Evolutionary conservation across 1,284 basidiomycete species (phyloP).

Genomic region (Meira nashicola): DNA sequence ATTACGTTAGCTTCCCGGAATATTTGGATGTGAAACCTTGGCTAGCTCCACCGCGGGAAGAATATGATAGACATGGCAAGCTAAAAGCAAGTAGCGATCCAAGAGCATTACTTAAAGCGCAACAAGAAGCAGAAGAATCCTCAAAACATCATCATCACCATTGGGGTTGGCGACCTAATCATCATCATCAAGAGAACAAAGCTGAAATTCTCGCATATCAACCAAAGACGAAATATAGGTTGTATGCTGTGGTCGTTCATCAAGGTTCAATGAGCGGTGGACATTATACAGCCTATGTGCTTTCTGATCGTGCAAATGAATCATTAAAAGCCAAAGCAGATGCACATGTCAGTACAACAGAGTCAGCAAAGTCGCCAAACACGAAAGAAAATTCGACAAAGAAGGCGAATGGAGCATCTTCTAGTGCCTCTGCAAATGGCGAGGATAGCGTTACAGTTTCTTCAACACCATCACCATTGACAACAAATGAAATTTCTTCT

Average conservation of each 20-base stretch:
- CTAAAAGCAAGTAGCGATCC: constrained; percentile 53
- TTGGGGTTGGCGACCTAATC: background rate
- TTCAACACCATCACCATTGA: background rate
- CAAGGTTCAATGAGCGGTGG: constrained; percentile 38
- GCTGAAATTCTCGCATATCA: constrained; percentile 3
- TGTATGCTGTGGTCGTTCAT: constrained; percentile 75
- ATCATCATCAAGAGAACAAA: background rate
- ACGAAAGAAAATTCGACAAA: background rate
- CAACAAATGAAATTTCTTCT: background rate
- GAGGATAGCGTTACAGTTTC: too few species aligned
- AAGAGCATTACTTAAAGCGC: constrained; percentile 12
- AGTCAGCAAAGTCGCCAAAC: too few species aligned
- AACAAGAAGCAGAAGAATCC: constrained; percentile 7
- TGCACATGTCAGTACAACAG: background rate
- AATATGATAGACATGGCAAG: constrained; percentile 58
- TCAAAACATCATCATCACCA: background rate
- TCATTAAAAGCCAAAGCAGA: background rate
- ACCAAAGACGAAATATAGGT: constrained; percentile 40
- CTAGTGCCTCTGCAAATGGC: too few species aligned
- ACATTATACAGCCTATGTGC: constrained; percentile 45
- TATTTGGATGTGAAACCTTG: constrained; percentile 77
- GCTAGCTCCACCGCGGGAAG: constrained; percentile 73
- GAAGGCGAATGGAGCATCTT: too few species aligned
- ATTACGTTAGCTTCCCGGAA: constrained; percentile 81
- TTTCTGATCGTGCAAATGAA: constrained; percentile 23